Percentiles rank a stretch among this genome's conserved stretches.
These are phyloP conservation scores for Backusella circina DNA, from an alignment of 192 early-diverging fungal genomes.

Conservation along the genomic window DNA sequence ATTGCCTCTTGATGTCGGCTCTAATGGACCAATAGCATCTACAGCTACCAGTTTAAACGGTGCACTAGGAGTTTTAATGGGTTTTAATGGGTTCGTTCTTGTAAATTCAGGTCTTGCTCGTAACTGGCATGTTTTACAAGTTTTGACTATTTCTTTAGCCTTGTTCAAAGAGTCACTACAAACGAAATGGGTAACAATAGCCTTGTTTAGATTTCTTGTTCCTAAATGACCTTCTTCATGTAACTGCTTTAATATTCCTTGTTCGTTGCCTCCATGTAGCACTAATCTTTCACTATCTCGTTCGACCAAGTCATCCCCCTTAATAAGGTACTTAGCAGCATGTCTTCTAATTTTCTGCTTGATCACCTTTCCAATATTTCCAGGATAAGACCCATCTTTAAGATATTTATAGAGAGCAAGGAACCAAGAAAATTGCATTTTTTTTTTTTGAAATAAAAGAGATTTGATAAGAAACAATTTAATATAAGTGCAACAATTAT, in stretches of 20 bases:
- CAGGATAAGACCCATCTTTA: not conserved
- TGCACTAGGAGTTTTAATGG: not conserved
- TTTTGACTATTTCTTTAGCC: not conserved
- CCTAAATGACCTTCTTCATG: conserved; percentile 16
- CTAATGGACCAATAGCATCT: not conserved
- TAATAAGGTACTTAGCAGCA: not conserved
- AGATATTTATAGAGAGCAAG: not conserved
- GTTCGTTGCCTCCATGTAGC: not conserved
- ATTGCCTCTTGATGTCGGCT: not conserved
- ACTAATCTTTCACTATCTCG: not conserved
- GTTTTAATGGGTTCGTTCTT: not conserved
- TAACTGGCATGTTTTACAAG: conserved; percentile 13
- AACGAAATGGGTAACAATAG: not conserved
- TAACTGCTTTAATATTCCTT: not conserved
- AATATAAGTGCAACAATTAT: not conserved
- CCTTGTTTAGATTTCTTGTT: not conserved
- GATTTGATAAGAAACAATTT: no score
- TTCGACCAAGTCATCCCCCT: not conserved
- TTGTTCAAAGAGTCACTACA: not conserved
- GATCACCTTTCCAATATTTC: not conserved
- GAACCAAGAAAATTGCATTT: not conserved
- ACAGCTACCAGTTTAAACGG: not conserved
- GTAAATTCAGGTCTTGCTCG: not conserved
- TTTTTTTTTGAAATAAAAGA: not conserved
- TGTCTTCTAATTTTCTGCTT: not conserved